These are phyloP conservation scores for Debaryomyces sp. DNA, from an alignment of 1,139 yeast genomes.

Conservation along the genomic window DNA sequence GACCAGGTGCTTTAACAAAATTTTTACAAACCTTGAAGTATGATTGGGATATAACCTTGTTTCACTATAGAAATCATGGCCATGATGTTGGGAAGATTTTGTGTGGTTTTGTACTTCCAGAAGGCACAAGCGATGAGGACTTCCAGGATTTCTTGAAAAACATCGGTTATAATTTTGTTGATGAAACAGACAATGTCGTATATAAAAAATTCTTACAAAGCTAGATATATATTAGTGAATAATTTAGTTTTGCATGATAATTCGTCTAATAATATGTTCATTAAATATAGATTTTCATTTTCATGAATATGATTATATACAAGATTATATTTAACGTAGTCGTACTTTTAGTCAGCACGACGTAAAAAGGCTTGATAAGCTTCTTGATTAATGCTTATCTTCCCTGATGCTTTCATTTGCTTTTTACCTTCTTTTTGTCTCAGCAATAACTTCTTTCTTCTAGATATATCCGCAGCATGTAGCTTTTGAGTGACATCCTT, in stretches of 20 bases:
- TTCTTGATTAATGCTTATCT: conserved; percentile 76
- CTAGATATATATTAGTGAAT: conserved; percentile 3
- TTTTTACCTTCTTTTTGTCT: conserved; percentile 95
- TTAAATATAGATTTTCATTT: conserved; percentile 2
- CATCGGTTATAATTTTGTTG: conserved; percentile 75
- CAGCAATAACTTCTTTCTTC: conserved; percentile 84
- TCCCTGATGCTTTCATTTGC: conserved; percentile 77
- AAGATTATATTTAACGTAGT: background rate
- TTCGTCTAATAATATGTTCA: background rate
- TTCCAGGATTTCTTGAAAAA: conserved; percentile 70
- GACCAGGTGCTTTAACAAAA: conserved; percentile 88
- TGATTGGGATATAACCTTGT: conserved; percentile 89
- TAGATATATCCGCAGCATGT: conserved; percentile 91
- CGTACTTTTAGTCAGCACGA: conserved; percentile 22
- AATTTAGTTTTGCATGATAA: background rate
- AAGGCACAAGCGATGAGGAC: conserved; percentile 58
- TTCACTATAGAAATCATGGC: conserved; percentile 97
- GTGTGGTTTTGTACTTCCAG: conserved; percentile 87
- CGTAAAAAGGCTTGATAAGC: conserved; percentile 76
- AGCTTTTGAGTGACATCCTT: conserved; percentile 90
- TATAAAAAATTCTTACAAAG: conserved; percentile 67
- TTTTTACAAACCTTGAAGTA: conserved; percentile 72
- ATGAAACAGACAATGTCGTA: conserved; percentile 83
- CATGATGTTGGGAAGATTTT: conserved; percentile 90
- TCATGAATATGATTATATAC: conserved; percentile 5